Evolutionary conservation across 306 rosid species (phyloP).

Genomic region (Dryas alaskensis): DNA sequence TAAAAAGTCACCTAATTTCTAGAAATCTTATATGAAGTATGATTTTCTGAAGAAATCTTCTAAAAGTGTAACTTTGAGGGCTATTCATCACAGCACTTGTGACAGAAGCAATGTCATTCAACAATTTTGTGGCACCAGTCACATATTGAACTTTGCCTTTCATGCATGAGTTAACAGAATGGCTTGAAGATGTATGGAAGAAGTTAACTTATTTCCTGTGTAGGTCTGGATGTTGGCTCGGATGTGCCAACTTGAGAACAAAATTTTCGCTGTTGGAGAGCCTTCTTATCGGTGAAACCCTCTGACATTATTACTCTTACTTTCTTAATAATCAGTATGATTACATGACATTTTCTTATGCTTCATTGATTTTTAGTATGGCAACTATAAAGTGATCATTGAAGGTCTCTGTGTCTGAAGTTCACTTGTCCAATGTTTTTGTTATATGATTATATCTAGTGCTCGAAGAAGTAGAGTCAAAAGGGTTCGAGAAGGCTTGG

Average conservation of each 20-base stretch:
- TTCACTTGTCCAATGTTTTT: slow-evolving; percentile 13
- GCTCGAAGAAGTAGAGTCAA: slow-evolving; percentile 72
- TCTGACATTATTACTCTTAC: slow-evolving; percentile 8
- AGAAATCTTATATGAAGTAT: neutral
- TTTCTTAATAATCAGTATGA: slow-evolving; percentile 19
- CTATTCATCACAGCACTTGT: neutral
- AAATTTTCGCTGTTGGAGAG: slow-evolving; percentile 91
- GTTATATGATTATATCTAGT: slow-evolving; percentile 37
- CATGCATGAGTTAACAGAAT: neutral
- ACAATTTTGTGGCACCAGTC: neutral
- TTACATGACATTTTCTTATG: neutral
- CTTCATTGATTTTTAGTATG: neutral
- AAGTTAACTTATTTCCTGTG: slow-evolving; percentile 18
- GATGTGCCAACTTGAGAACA: slow-evolving; percentile 96
- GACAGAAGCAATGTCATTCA: neutral
- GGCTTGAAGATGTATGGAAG: neutral
- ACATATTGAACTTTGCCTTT: neutral
- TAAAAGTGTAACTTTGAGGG: neutral
- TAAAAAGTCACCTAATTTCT: neutral
- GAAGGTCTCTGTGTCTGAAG: neutral
- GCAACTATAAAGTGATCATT: neutral
- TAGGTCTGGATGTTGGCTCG: slow-evolving; percentile 99
- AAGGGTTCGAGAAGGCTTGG: slow-evolving; percentile 79
- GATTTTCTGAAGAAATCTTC: neutral
- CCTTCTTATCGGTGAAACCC: slow-evolving; percentile 76